A percentile compares a stretch with the other conserved stretches of the same genome.
Evolutionary conservation across 2,329 filamentous ascomycete genomes (phyloP).

Genomic region (Blastomyces parvus): DNA sequence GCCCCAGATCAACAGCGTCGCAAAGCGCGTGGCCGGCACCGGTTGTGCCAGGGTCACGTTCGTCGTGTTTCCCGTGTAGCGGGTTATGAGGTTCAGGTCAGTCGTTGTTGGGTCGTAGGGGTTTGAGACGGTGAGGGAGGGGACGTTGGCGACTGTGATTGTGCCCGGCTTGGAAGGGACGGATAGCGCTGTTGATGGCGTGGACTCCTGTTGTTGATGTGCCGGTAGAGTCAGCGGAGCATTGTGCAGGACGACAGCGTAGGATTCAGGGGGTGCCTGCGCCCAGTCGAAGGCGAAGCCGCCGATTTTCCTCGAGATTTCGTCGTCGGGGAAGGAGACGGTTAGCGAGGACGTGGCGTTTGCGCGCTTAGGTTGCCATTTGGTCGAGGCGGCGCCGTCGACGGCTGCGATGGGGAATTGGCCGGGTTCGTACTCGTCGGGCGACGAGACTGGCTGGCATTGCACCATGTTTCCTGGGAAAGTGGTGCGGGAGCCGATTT

Average conservation of each 20-base stretch:
- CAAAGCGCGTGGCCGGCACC: conserved; percentile 31
- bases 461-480: conserved; percentile 54
- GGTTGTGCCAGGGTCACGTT: conserved; percentile 27
- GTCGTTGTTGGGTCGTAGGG: conserved; percentile 29
- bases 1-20: conserved; percentile 37
- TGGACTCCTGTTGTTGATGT: neutral
- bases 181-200: conserved; percentile 8
- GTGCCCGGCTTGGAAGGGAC: conserved; percentile 13
- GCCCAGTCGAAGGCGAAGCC: conserved; percentile 54
- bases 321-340: conserved; percentile 43
- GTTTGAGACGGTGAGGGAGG: conserved; percentile 28
- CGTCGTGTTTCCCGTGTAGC: conserved; percentile 36
- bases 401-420: conserved; percentile 60
- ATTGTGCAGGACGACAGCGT: conserved; percentile 48
- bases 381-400: conserved; percentile 56
- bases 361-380: conserved; percentile 52
- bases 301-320: conserved; percentile 22
- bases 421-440: conserved; percentile 46
- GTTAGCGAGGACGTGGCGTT: conserved; percentile 47
- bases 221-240: conserved; percentile 23
- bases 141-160: conserved; percentile 20
- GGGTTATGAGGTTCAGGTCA: conserved; percentile 27
- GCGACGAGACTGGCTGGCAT: conserved; percentile 47
- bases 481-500: conserved; percentile 46
- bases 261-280: conserved; percentile 45